Evolutionary conservation across 306 rosid species (phyloP).

Genomic region (Lathyrus aphaca): DNA sequence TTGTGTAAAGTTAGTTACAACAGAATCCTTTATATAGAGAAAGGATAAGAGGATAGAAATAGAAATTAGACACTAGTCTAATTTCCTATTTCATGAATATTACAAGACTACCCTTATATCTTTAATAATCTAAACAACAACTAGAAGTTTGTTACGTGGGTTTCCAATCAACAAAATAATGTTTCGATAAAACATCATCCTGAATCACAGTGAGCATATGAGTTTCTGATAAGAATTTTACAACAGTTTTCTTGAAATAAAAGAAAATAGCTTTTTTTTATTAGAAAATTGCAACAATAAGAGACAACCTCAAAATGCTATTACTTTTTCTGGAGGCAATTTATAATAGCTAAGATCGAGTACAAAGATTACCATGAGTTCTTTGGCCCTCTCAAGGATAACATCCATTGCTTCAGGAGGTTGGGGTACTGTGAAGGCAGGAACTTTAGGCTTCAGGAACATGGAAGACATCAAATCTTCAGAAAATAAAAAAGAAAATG

Average conservation of each 20-base stretch:
- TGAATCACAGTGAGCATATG: background rate
- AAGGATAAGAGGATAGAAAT: too few species aligned
- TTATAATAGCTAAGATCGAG: constrained; percentile 23
- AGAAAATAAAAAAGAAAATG: constrained; percentile 48
- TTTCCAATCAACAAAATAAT: background rate
- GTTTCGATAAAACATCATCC: constrained; percentile 4
- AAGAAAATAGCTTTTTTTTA: background rate
- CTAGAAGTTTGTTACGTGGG: background rate
- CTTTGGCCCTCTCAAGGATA: constrained; percentile 59
- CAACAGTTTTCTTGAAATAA: background rate
- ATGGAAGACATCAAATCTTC: constrained; percentile 57
- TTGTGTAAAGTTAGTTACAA: too few species aligned
- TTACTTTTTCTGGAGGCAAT: constrained; percentile 5
- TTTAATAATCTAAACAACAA: too few species aligned
- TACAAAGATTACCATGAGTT: constrained; percentile 58
- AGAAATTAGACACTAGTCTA: too few species aligned
- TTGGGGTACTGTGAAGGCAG: constrained; percentile 78
- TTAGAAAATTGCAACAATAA: constrained; percentile 7
- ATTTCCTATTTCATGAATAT: too few species aligned
- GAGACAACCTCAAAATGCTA: background rate
- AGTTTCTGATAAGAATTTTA: constrained; percentile 31
- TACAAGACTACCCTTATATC: too few species aligned
- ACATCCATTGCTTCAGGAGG: constrained; percentile 82
- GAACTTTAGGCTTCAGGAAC: constrained; percentile 72
- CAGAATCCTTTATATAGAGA: too few species aligned